Conservation (phyloP, 176 grass and related monocot species). For the Zea mays region Zm-B73-REFERENCE-NAM-5.0 NC_050096.1:56692501-56693000, state of each 20-base stretch:
- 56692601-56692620: conserved; percentile 8
- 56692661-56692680: conserved; percentile 77
- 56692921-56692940: conserved; percentile 70
- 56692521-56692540: neutral
- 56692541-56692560: conserved; percentile 13
- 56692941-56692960: conserved; percentile 58
- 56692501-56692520: conserved; percentile 1
- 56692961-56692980: conserved; percentile 91
- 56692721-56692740: conserved; percentile 71
- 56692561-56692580: neutral
- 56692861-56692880: conserved; percentile 57
- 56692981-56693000: conserved; percentile 57
- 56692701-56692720: conserved; percentile 80
- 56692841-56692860: conserved; percentile 65
- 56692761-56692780: conserved; percentile 85
- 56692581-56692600: conserved; percentile 7
- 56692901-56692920: conserved; percentile 67
- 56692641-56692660: conserved; percentile 19
- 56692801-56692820: conserved; percentile 52
- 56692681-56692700: conserved; percentile 85
- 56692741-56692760: conserved; percentile 85
- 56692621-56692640: neutral
- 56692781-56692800: conserved; percentile 82
- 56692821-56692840: conserved; percentile 56
- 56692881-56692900: conserved; percentile 45